Evolutionary conservation across 192 early-diverging fungal genomes (phyloP).

Genomic region (Ambispora gerdemannii): DNA sequence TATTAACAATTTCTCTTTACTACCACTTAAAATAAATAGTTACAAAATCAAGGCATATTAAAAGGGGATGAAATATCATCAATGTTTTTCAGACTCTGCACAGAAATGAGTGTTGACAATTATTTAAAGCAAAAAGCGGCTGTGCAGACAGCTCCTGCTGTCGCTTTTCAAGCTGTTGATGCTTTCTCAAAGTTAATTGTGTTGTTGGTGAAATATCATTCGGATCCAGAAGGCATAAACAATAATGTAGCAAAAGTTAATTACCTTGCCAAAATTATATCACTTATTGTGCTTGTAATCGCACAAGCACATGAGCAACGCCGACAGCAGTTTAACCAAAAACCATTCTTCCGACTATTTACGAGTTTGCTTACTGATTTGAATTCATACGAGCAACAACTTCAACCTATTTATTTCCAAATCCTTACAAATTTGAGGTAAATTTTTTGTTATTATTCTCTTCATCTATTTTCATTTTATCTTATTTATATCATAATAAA

Average conservation of each 20-base stretch:
- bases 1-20: conserved; percentile 38
- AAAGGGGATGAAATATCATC: conserved; percentile 73
- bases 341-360: conserved; percentile 87
- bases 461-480: not conserved
- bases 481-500: not conserved
- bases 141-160: conserved; percentile 43
- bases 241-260: conserved; percentile 55
- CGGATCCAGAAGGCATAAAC: conserved; percentile 53
- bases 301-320: conserved; percentile 81
- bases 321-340: conserved; percentile 80
- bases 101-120: conserved; percentile 78
- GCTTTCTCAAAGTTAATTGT: conserved; percentile 90
- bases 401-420: conserved; percentile 70
- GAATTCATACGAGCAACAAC: conserved; percentile 56
- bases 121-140: conserved; percentile 60
- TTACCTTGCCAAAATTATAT: conserved; percentile 78
- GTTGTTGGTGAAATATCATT: conserved; percentile 72
- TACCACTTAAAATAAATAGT: conserved; percentile 49
- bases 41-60: conserved; percentile 74
- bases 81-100: conserved; percentile 88
- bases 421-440: conserved; percentile 69
- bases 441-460: not conserved
- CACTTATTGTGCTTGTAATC: conserved; percentile 80
- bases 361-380: conserved; percentile 81
- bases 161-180: conserved; percentile 82